These are phyloP conservation scores for Neurospora sp. DNA, from an alignment of 495 filamentous ascomycete genomes.

Conservation along the genomic window DNA sequence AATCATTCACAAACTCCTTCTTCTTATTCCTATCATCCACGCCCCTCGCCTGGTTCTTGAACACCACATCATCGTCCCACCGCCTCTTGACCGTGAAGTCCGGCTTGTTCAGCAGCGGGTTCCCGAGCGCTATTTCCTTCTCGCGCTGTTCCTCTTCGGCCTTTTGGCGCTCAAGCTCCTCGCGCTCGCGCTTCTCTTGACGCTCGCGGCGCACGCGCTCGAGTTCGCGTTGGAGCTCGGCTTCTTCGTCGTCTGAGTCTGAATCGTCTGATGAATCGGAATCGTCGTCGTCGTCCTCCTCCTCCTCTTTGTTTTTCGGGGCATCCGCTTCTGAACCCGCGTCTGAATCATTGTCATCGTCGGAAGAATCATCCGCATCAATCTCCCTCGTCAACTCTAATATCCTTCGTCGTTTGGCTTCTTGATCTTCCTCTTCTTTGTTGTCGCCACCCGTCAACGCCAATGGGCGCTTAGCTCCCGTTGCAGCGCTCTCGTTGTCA, in stretches of 20 bases:
- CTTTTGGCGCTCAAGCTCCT: conserved; percentile 68
- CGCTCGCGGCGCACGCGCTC: conserved; percentile 91
- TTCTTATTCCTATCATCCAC: conserved; percentile 82
- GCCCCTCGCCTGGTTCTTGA: conserved; percentile 95
- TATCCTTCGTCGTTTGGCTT: conserved; percentile 76
- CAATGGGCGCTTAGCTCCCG: conserved; percentile 55
- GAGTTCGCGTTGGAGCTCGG: conserved; percentile 80
- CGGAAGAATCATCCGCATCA: conserved; percentile 76
- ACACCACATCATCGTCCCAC: conserved; percentile 99
- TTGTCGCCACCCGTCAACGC: conserved; percentile 29
- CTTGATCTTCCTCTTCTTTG: conserved; percentile 57
- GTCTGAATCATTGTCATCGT: conserved; percentile 43
- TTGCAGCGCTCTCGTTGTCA: conserved; percentile 15
- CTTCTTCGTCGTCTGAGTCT: conserved; percentile 70
- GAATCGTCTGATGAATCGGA: neutral
- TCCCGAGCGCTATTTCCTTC: conserved; percentile 81
- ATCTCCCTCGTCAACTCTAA: conserved; percentile 82
- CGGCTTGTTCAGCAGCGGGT: conserved; percentile 72
- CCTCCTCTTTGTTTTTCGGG: no score
- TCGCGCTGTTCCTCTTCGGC: conserved; percentile 76
- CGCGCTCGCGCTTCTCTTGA: conserved; percentile 72
- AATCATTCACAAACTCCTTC: conserved; percentile 96
- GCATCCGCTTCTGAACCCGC: conserved; percentile 10
- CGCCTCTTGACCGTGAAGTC: conserved; percentile 69
- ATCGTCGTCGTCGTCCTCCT: conserved; percentile 32